phyloP scores from a whole-genome alignment of 768 basidiomycete genomes.

The Mycena floridula region DNA sequence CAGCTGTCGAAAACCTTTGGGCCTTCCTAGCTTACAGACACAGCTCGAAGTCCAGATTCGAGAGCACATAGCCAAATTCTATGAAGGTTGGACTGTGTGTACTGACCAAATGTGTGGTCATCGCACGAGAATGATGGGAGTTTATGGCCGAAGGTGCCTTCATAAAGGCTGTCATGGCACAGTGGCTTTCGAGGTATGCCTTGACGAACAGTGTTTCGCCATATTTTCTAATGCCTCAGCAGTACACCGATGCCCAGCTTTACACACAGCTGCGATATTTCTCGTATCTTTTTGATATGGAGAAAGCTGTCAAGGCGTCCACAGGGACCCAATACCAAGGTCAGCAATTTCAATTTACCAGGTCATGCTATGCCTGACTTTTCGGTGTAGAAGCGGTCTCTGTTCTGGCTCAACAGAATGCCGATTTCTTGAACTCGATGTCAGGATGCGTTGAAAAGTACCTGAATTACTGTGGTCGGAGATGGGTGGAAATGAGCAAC shows the following conservation, averaged over 20 bases:
- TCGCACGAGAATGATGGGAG: constrained; percentile 89
- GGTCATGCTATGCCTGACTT: too few relatives aligned
- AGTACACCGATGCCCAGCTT: constrained; percentile 82
- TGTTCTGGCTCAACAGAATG: constrained; percentile 45
- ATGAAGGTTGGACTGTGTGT: constrained; percentile 86
- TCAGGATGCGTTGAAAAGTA: constrained; percentile 63
- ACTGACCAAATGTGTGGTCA: constrained; percentile 79
- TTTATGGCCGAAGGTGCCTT: constrained; percentile 82
- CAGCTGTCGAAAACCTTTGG: constrained; percentile 50
- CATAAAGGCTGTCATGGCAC: constrained; percentile 60
- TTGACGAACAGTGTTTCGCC: not conserved
- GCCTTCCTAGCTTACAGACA: constrained; percentile 58
- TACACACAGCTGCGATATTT: constrained; percentile 92
- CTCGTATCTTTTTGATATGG: constrained; percentile 66
- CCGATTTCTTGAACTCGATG: constrained; percentile 45
- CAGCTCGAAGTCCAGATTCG: constrained; percentile 90
- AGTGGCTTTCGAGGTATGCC: constrained; percentile 69
- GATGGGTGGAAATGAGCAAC: constrained; percentile 78
- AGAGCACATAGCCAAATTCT: constrained; percentile 69
- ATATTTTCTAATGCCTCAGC: constrained; percentile 8
- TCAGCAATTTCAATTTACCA: constrained; percentile 16
- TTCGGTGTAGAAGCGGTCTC: constrained; percentile 52
- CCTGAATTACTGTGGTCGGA: constrained; percentile 79
- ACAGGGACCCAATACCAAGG: constrained; percentile 39
- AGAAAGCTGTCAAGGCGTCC: constrained; percentile 51